These are phyloP conservation scores for Gentiana macrophylla DNA, from an alignment of 257 asterid species.

Conservation along the genomic window DNA sequence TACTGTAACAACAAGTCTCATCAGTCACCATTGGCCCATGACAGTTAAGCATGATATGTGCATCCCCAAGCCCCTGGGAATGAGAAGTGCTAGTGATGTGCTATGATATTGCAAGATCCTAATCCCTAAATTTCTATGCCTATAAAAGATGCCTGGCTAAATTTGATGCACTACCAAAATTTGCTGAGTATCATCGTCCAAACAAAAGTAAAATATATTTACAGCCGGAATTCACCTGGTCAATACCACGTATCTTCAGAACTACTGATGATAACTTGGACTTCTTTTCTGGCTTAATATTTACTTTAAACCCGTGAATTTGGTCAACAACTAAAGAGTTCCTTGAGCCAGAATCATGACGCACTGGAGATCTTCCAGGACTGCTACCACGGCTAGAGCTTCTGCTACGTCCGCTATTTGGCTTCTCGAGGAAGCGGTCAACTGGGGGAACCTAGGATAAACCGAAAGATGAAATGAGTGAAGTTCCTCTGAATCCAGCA, in stretches of 20 bases:
- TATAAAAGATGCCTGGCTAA: no score
- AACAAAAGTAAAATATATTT: no score
- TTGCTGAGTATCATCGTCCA: no score
- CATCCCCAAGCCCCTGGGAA: no score
- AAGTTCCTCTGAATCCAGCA: slow-evolving; percentile 4
- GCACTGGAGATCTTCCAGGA: slow-evolving; percentile 91
- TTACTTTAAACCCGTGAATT: slow-evolving; percentile 79
- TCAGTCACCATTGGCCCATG: no score
- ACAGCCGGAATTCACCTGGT: slow-evolving; percentile 51
- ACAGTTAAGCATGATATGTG: no score
- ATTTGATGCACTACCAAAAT: no score
- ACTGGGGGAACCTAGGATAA: slow-evolving; percentile 68
- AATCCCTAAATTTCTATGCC: no score
- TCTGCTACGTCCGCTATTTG: slow-evolving; percentile 82
- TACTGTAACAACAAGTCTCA: no score
- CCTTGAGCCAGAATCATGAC: slow-evolving; percentile 55
- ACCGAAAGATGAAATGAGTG: slow-evolving; percentile 13
- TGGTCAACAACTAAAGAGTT: slow-evolving; percentile 67
- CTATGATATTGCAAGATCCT: no score
- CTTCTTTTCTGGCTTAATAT: slow-evolving; percentile 86
- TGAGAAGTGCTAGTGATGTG: no score
- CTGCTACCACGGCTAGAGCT: slow-evolving; percentile 95
- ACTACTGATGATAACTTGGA: slow-evolving; percentile 94
- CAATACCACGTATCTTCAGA: slow-evolving; percentile 95
- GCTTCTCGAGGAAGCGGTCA: slow-evolving; percentile 91